Base-by-base conservation (phyloP, 805 yeast species). In the Dipodascus albidus region DNA sequence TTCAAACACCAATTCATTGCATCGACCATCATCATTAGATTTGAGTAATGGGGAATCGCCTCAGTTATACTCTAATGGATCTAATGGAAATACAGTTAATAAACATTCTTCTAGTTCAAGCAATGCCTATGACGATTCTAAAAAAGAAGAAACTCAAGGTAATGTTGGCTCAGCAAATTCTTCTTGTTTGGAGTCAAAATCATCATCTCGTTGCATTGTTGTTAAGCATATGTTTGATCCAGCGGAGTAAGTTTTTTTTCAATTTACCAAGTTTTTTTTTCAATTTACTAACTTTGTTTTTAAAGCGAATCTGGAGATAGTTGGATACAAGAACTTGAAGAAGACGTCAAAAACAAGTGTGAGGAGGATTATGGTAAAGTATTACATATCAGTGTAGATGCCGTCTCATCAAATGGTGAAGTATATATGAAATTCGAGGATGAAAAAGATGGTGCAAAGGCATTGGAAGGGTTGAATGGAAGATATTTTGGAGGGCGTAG, bases 331-430 rank as follows among this genome's bases (percentile, higher is more conserved):
- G 71, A 67, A 50, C 62, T 68, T 17, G 65, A 62, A 52, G 67
- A 67, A 35, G 71, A 68, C 55, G 69, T 69, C 31, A 56, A 57
- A 33, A 59, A 56, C 11, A 73, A 68, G 51, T 68, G 72, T 53
- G 70, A 69, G 47, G 70, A 65, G 19, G 61, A 62, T 51, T 68
- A 67, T 51, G 72, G 72, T 47, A 53, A 57, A 27, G 65, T 68
- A 3, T 57, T 55, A 3, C 69, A 70, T 52, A 60, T 69, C 42
- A 50, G 59, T 2, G 62, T 68, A 15, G 67, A 66, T 14, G 47
- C 56, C 2, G 53, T 55, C 9, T 53, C 64, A n/a, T 55, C 59
- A 6, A 52, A 58, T 22, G 73, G 72, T 23, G 68, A 66, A 31
- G 59, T 67, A 20, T 66, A 59, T 53, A 57, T 66, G 44, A 67